phyloP scores from a whole-genome alignment of 495 filamentous ascomycete species.

The Chlorociboria aeruginascens region DNA sequence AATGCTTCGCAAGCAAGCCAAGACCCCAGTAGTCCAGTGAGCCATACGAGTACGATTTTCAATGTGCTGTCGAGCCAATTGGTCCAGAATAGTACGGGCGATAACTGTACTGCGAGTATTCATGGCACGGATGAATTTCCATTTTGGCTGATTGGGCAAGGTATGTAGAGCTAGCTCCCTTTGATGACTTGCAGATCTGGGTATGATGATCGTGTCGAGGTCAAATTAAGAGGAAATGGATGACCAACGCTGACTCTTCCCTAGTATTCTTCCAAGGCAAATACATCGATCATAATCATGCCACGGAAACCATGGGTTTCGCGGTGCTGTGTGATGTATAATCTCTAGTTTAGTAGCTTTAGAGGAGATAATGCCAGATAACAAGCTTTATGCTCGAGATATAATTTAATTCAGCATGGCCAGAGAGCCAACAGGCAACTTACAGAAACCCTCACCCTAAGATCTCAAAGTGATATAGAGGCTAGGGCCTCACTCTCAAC shows the following conservation, averaged over 20 bases:
- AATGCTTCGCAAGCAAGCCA: background rate
- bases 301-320: background rate
- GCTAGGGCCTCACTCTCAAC: no score
- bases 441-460: no score
- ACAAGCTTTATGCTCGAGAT: no score
- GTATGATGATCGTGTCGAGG: no score
- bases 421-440: no score
- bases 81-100: background rate
- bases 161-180: background rate
- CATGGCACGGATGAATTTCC: slow-evolving; percentile 2
- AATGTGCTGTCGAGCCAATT: background rate
- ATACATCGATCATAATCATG: slow-evolving; percentile 4
- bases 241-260: background rate
- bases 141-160: slow-evolving; percentile 7
- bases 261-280: slow-evolving; percentile 3
- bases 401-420: no score
- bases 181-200: background rate
- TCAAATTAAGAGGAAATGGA: background rate
- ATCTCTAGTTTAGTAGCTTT: no score
- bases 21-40: background rate
- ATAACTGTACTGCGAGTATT: slow-evolving; percentile 2
- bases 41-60: slow-evolving; percentile 3
- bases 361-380: no score
- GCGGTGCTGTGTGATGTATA: background rate
- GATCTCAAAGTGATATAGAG: no score